phyloP scores from a whole-genome alignment of 1,284 basidiomycete species.

The Mycena sp. region DNA sequence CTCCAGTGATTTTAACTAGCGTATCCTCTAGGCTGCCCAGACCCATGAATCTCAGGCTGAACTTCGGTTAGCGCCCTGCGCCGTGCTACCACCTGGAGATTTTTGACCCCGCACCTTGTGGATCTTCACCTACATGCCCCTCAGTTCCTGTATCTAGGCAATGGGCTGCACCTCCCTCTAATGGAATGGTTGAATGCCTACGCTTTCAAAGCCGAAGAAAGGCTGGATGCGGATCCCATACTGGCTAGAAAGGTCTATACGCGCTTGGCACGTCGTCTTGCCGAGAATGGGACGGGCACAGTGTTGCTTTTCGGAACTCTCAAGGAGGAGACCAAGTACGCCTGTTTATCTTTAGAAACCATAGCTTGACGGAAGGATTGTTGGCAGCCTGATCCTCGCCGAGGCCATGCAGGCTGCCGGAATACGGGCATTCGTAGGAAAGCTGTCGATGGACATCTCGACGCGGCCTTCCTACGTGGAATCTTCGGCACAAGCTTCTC shows the following conservation, averaged over 20 bases:
- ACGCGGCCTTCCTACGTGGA: constrained; percentile 79
- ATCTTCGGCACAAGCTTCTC: constrained; percentile 57
- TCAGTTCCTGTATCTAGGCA: constrained; percentile 88
- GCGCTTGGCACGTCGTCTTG: constrained; percentile 67
- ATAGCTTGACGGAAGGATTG: not conserved
- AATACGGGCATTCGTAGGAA: constrained; percentile 82
- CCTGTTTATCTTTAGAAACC: constrained; percentile 3
- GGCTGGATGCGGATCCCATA: constrained; percentile 67
- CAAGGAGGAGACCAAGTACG: constrained; percentile 80
- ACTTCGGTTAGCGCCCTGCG: constrained; percentile 33
- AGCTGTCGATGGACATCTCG: constrained; percentile 87
- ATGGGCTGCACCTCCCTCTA: constrained; percentile 82
- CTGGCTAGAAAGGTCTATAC: constrained; percentile 75
- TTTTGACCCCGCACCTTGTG: constrained; percentile 83
- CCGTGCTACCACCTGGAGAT: constrained; percentile 57
- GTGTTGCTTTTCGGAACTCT: constrained; percentile 86
- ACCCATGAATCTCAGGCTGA: constrained; percentile 44
- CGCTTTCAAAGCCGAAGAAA: constrained; percentile 81
- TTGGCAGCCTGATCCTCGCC: constrained; percentile 75
- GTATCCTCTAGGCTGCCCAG: too few relatives aligned
- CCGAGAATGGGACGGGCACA: constrained; percentile 79
- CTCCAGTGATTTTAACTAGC: too few relatives aligned
- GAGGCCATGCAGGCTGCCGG: constrained; percentile 76
- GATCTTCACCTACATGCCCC: constrained; percentile 89
- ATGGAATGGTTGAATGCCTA: constrained; percentile 86